Base-by-base conservation (phyloP, 371 early-diverging fungal species). In the Sanchytrium tribonematis region DNA sequence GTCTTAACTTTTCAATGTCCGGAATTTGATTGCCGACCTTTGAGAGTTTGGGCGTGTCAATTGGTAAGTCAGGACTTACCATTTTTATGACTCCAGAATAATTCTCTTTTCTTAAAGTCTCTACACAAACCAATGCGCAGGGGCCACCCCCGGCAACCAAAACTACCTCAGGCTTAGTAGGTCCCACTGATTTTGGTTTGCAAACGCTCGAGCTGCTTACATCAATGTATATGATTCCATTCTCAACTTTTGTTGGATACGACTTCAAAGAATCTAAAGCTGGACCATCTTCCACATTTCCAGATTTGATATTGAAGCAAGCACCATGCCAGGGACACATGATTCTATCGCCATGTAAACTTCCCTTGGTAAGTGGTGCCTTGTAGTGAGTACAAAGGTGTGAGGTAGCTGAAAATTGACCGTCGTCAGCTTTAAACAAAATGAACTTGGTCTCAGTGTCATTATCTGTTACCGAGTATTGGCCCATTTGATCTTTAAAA, bases 201-300 rank as follows among this genome's bases (percentile, higher is more conserved):
- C 78, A 79, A 66, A 69, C 72, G 66, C 72, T 70, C 69, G 74
- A 70, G 1, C 75, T 74, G 5, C 72, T 73, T n/a, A 74, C 77
- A 48, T 72, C 71, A 1, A 80, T 74, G 68, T 77, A 78, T 16
- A 80, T 77, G n/a, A 74, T 71, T 66, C 73, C 78, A 65, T 74
- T 73, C 68, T 75, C 70, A 17, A 80, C 73, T 31, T 67, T 67
- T 31, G 74, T 75, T 28, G 70, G 71, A 31, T 73, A 82, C 12
- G 70, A 74, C 1, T 72, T 70, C 68, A 82, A 74, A 66, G 70
- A 72, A 70, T 82, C 80, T 29, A 82, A 69, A 1, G 79, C 77
- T 0, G 83, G 83, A 1, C 75, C 80, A 70, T 82, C 81, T 75
- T 82, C 83, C 70, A 82, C 80, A 72, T 82, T 81, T 66, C 81